Evolutionary conservation across 1,284 basidiomycete species (phyloP).

Genomic region (Inonotus hispidus): DNA sequence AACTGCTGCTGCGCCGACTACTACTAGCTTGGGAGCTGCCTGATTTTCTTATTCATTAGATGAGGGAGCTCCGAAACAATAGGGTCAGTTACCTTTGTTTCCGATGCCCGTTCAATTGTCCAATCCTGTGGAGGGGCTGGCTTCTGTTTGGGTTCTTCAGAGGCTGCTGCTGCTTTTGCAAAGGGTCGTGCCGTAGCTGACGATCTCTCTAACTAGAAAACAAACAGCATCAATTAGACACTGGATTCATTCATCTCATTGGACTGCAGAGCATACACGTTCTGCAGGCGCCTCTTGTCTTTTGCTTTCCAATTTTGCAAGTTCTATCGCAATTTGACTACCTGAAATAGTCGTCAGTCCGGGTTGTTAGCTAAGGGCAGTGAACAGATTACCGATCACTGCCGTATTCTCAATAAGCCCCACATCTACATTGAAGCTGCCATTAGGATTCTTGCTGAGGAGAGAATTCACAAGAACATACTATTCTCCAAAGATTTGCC

Average conservation of each 20-base stretch:
- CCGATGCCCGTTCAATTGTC: neutral
- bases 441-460: neutral
- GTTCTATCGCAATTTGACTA: conserved; percentile 76
- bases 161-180: neutral
- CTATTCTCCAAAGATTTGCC: conserved; percentile 72
- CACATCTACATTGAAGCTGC: conserved; percentile 52
- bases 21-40: conserved; percentile 42
- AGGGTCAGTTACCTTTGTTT: neutral
- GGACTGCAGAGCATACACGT: neutral
- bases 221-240: neutral
- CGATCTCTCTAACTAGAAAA: neutral
- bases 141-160: neutral
- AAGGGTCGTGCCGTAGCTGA: neutral
- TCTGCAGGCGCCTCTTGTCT: neutral
- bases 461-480: conserved; percentile 32
- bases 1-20: conserved; percentile 82
- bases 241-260: neutral
- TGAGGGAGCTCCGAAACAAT: too few relatives aligned
- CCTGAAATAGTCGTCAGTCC: conserved; percentile 36
- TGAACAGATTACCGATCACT: conserved; percentile 54
- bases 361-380: neutral
- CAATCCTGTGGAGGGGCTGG: neutral
- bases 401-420: conserved; percentile 94
- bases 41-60: conserved; percentile 12
- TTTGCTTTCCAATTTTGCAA: conserved; percentile 47